Conservation (phyloP, 805 yeast species). For the Lipomyces orientalis region DNA sequence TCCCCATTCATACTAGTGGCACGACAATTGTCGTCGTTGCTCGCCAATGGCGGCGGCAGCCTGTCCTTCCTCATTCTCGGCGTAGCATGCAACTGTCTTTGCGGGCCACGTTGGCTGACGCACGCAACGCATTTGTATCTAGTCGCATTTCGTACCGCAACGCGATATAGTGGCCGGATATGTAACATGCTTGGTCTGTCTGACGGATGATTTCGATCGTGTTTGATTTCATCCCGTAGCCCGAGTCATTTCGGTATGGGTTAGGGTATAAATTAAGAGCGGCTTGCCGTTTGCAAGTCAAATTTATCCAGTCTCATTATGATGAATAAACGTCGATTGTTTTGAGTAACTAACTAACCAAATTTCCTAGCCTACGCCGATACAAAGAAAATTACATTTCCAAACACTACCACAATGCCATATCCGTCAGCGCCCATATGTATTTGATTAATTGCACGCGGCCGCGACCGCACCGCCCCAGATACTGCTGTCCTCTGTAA, state of each 20-base stretch:
- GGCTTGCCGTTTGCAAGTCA: too few species aligned
- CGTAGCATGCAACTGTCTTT: not conserved
- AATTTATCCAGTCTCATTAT: not conserved
- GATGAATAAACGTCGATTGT: too few species aligned
- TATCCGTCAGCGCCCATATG: not conserved
- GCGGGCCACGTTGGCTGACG: not conserved
- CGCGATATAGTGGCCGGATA: not conserved
- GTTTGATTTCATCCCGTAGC: too few species aligned
- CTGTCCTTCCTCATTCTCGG: not conserved
- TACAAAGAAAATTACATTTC: not conserved
- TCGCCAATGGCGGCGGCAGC: not conserved
- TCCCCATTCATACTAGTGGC: not conserved
- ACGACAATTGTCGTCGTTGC: not conserved
- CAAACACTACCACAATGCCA: not conserved
- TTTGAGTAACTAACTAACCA: too few species aligned
- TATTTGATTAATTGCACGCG: conserved; percentile 20
- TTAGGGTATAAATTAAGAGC: too few species aligned
- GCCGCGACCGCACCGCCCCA: conserved; percentile 40
- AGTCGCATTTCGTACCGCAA: not conserved
- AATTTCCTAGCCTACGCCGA: not conserved
- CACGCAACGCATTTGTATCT: not conserved
- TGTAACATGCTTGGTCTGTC: too few species aligned
- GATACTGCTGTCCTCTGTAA: conserved; percentile 27
- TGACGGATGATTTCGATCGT: too few species aligned
- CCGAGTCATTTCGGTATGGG: too few species aligned